Percentiles rank a stretch among this genome's conserved stretches.
Conservation (phyloP, 768 basidiomycete species). For the Pleurotus pulmonarius region DNA sequence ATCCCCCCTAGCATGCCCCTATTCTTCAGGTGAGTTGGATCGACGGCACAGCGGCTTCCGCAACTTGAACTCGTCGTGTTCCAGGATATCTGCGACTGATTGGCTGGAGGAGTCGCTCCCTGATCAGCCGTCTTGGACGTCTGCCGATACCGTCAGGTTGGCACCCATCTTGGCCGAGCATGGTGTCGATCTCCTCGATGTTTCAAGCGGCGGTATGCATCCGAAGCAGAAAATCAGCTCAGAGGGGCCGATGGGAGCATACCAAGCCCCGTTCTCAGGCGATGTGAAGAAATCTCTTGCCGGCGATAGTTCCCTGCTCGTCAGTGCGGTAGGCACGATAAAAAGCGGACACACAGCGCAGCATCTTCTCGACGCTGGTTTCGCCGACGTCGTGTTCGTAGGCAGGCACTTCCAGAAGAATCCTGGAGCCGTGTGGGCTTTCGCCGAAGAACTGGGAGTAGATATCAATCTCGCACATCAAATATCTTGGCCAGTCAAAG, state of each 20-base stretch:
- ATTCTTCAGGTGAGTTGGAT: constrained; percentile 42
- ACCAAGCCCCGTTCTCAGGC: constrained; percentile 36
- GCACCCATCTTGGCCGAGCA: constrained; percentile 42
- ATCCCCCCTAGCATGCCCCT: constrained; percentile 50
- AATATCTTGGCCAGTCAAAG: constrained; percentile 52
- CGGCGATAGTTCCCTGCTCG: constrained; percentile 32
- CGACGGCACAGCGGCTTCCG: not conserved
- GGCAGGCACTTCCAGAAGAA: constrained; percentile 60
- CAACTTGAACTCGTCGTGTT: not conserved
- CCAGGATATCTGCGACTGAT: constrained; percentile 53
- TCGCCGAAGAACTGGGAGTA: constrained; percentile 55
- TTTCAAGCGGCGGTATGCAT: constrained; percentile 48
- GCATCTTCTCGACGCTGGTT: constrained; percentile 48
- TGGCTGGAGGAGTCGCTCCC: constrained; percentile 49
- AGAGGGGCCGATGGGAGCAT: constrained; percentile 2
- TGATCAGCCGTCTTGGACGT: constrained; percentile 48
- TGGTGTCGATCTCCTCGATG: constrained; percentile 62
- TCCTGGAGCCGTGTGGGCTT: constrained; percentile 46
- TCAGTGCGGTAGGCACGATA: constrained; percentile 53
- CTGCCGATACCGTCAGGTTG: constrained; percentile 53
- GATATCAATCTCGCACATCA: constrained; percentile 44
- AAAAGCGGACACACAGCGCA: constrained; percentile 51
- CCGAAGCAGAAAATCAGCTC: constrained; percentile 18
- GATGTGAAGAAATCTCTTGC: constrained; percentile 43
- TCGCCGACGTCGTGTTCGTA: constrained; percentile 57